Evolutionary conservation across 2,329 filamentous ascomycete species (phyloP).

Genomic region (Cladorrhinum sp.): DNA sequence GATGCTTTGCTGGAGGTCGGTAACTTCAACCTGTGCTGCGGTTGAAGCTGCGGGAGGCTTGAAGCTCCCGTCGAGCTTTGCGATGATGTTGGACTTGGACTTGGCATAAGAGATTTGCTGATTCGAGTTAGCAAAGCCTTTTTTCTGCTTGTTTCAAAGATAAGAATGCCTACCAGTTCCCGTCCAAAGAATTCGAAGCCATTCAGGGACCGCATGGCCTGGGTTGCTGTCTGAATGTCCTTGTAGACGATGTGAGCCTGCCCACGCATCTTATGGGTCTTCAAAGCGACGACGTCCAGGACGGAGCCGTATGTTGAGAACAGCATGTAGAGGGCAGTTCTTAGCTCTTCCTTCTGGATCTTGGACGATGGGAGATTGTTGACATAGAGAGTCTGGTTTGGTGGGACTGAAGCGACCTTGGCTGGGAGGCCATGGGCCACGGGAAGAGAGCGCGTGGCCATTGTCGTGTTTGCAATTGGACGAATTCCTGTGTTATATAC

Average conservation of each 20-base stretch:
- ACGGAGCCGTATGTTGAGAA: conserved; percentile 93
- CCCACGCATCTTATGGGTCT: conserved; percentile 88
- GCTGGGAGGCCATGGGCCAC: conserved; percentile 29
- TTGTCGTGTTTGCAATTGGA: conserved; percentile 22
- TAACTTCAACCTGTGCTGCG: conserved; percentile 59
- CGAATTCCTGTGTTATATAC: not conserved
- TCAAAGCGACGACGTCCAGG: conserved; percentile 85
- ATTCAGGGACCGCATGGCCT: conserved; percentile 86
- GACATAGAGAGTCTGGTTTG: conserved; percentile 84
- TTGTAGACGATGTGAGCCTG: conserved; percentile 92
- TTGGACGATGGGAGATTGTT: conserved; percentile 83
- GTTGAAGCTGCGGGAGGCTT: conserved; percentile 59
- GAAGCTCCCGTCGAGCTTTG: conserved; percentile 90
- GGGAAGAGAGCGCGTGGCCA: conserved; percentile 35
- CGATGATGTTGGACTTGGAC: conserved; percentile 80
- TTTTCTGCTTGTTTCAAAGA: not conserved
- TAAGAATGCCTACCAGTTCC: conserved; percentile 65
- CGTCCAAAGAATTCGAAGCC: conserved; percentile 82
- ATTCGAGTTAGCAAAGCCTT: conserved; percentile 12
- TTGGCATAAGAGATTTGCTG: conserved; percentile 92
- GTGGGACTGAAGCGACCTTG: conserved; percentile 54
- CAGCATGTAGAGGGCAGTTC: conserved; percentile 83
- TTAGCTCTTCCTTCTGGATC: conserved; percentile 82
- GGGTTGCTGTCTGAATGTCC: conserved; percentile 86
- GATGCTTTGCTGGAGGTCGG: conserved; percentile 74